Evolutionary conservation across 805 yeast genomes (phyloP).

Genomic region (Sporopachydermia quercuum): DNA sequence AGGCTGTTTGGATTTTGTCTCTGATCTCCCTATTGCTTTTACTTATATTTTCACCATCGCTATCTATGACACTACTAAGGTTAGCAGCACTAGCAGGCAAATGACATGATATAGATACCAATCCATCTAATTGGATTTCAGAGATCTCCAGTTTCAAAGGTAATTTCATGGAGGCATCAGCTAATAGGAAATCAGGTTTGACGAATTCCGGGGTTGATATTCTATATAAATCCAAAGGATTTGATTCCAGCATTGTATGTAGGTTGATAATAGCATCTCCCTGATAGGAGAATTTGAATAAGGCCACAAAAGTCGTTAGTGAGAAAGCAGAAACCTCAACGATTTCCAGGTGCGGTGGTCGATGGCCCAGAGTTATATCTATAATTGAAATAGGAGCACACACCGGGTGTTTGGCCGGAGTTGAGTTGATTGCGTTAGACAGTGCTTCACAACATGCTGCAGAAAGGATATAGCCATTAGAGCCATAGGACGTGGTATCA

Average conservation of each 20-base stretch:
- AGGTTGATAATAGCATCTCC: conserved; percentile 65
- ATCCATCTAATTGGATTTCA: conserved; percentile 9
- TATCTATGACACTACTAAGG: no score
- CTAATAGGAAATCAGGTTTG: conserved; percentile 13
- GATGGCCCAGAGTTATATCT: conserved; percentile 59
- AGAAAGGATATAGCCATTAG: neutral
- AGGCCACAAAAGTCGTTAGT: conserved; percentile 38
- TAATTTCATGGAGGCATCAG: conserved; percentile 12
- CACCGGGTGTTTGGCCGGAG: conserved; percentile 17
- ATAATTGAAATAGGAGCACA: conserved; percentile 38
- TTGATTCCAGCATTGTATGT: conserved; percentile 64
- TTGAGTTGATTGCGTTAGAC: conserved; percentile 17
- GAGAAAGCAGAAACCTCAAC: conserved; percentile 58
- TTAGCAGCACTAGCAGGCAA: no score
- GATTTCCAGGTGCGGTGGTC: conserved; percentile 58
- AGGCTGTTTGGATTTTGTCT: conserved; percentile 14
- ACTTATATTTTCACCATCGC: conserved; percentile 15
- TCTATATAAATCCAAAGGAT: conserved; percentile 46
- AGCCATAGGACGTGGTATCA: no score
- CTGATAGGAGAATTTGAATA: conserved; percentile 57
- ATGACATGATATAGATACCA: conserved; percentile 14
- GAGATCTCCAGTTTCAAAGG: conserved; percentile 16
- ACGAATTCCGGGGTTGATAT: conserved; percentile 10
- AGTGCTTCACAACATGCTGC: conserved; percentile 17
- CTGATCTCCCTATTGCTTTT: conserved; percentile 16